Base-by-base conservation (phyloP, 371 early-diverging fungal species). In the Haplosporangium sp. region DNA sequence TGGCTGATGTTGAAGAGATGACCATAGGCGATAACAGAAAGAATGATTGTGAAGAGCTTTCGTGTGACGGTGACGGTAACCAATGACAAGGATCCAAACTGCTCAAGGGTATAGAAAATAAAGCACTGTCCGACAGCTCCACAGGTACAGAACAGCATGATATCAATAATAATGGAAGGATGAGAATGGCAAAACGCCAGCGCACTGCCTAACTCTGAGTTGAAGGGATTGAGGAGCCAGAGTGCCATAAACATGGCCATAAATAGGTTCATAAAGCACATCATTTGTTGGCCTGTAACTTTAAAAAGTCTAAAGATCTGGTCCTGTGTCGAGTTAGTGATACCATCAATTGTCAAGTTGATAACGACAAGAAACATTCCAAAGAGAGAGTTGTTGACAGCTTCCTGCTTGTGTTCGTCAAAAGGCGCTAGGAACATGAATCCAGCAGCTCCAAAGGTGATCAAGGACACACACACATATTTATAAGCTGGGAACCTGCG, bases 71-170 rank as follows among this genome's bases (percentile, higher is more conserved):
- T 99, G 50, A 98, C 93, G 5, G 96, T 99, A 9, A 96, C 98
- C 47, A 98, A 83, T 17, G 92, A 90, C 57, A 99, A 78, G 67
- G 96, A 92, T 15, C 99, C 99, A 85, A 95, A 98, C 15, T 90
- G 89, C 68, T 94, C 94, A 39, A 99, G 89, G 61, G 96, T 95
- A 85, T 96, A 95, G 86, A 97, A 99, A 64, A 99, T 96, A 82
- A 99, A 97, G 85, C 94, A 93, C 86, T 99, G 99, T n/a, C 99
- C 99, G 35, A 98, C 42, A 2, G 97, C 95, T 38, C 99, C 99
- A 76, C 95, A 95, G 17, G 96, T 70, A 10, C 94, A 93, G 87
- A 96, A 95, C 64, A 19, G 70, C 15, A 48, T 63, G 65, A 99
- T 90, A 83, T 99, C 98, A 27, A 84, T 70, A 50, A 94, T 83